Evolutionary conservation across 345 rosid genomes (phyloP).

Genomic region (Toxicodendron radicans): DNA sequence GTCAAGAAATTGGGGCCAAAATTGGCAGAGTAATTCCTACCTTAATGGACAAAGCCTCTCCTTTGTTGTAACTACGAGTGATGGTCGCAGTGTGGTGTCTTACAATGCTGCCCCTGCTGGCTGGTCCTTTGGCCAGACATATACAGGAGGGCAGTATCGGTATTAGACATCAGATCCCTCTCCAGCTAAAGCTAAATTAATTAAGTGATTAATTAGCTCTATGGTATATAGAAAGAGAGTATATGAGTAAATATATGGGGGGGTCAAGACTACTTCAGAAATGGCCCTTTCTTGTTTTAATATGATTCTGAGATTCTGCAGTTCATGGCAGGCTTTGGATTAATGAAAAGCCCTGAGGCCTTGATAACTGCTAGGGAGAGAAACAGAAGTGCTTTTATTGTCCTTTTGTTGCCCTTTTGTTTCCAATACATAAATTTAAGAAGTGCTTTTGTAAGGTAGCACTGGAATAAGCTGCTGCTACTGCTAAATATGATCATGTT

Average conservation of each 20-base stretch:
- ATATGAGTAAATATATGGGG: not conserved
- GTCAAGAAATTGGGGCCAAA: constrained; percentile 87
- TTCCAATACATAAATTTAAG: not conserved
- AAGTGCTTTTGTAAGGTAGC: not conserved
- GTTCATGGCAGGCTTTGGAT: constrained; percentile 25
- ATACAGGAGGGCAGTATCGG: constrained; percentile 58
- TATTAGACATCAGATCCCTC: constrained; percentile 23
- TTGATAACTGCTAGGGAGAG: constrained; percentile 17
- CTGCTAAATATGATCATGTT: not conserved
- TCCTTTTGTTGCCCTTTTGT: not conserved
- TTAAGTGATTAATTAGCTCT: too few relatives aligned
- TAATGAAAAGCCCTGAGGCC: not conserved
- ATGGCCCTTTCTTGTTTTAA: constrained; percentile 1
- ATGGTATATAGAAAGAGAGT: not conserved
- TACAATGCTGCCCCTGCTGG: constrained; percentile 61
- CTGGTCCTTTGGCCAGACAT: constrained; percentile 83
- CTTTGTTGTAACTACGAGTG: constrained; percentile 61
- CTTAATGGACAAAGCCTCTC: constrained; percentile 75
- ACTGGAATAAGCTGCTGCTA: not conserved
- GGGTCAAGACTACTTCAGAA: constrained; percentile 9
- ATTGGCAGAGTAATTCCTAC: constrained; percentile 80
- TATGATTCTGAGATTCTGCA: constrained; percentile 20
- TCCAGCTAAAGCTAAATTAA: not conserved
- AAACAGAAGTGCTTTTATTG: not conserved
- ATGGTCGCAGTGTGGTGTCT: constrained; percentile 59